A percentile compares a stretch with the other conserved stretches of the same genome.
phyloP scores from a whole-genome alignment of 768 basidiomycete species.

The Melanogaster broomeanus region DNA sequence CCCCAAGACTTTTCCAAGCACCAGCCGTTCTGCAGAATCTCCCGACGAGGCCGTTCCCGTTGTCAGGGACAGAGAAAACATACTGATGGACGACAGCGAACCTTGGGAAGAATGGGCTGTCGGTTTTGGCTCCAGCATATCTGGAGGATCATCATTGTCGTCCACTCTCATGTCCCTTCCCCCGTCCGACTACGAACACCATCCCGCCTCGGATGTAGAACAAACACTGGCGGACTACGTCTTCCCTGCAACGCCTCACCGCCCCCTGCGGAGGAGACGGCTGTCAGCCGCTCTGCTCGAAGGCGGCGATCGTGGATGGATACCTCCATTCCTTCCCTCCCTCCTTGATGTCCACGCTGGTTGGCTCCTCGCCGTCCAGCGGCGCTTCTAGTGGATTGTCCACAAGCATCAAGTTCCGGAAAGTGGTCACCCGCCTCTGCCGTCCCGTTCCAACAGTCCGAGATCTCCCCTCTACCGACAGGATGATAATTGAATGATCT shows the following conservation, averaged over 20 bases:
- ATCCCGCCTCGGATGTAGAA: not conserved
- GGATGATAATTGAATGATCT: constrained; percentile 2
- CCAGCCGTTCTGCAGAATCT: not conserved
- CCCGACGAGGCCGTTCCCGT: not conserved
- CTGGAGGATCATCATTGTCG: not conserved
- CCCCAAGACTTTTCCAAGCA: not conserved
- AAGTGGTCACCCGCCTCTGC: constrained; percentile 5
- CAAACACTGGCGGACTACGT: not conserved
- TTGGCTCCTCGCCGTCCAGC: not conserved
- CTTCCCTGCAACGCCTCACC: not conserved
- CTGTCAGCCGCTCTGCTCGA: not conserved
- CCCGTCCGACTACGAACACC: not conserved
- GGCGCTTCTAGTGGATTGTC: not conserved
- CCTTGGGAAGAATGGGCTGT: not conserved
- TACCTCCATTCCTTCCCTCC: not conserved
- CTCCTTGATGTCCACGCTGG: constrained; percentile 1
- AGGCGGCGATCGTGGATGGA: not conserved
- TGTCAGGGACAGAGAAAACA: not conserved
- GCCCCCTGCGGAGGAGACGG: not conserved
- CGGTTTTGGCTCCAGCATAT: not conserved
- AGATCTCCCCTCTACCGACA: not conserved
- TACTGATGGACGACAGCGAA: not conserved
- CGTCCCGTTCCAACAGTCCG: constrained; percentile 2
- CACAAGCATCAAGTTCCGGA: not conserved
- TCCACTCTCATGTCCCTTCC: not conserved